Evolutionary conservation across 2,329 filamentous ascomycete species (phyloP), one percentile per base, ranked within the genome.

Genomic region (Cladobotryum mycophilum): DNA sequence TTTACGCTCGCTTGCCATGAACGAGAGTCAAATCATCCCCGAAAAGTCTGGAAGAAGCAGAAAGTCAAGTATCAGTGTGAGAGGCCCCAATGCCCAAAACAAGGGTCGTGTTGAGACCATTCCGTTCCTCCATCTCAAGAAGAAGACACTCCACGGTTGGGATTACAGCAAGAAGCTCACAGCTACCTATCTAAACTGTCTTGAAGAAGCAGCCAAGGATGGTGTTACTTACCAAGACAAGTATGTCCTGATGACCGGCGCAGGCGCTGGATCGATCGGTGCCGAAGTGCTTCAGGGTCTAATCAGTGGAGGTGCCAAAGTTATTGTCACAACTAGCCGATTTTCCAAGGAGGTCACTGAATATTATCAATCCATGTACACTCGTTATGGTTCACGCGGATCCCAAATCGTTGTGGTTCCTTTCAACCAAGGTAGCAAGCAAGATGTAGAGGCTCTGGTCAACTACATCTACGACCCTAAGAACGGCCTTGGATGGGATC

Each of bases 81-180:
- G 79, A 66, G 67, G 69, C 48, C 38, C 15, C 2, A 79, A 77
- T 58, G 79, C 76, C 53, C 73, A 78, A 41, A 74, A 78, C 62
- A 95, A 93, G 76, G 90, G 90, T 69, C 96, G 96, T 76, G 85
- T 95, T 51, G 92, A 97, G 75, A 96, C 93, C 15, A 95, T 99
- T 60, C 93, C 93, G 34, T 99, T 99, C 83, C 75, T 99, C 48
- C 93, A 99, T 68, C 77, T 99, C 52, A 96, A 96, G 81, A 88
- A 89, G 70, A 95, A 95, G 72, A 84, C 88, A 48, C 82, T 91
- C 55, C 87, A 96, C 64, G 92, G 92, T 55, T 99, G 93, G 93
- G 91, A 97, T 65, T 99, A 97, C 77, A 97, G 89, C 82, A 99
- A 97, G 81, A 96, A 95, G 76, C 81, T 99, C 52, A 97, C 93